A percentile compares a stretch with the other conserved stretches of the same genome.
Conservation (phyloP, 768 basidiomycete species). For the Clathrus columnatus region DNA sequence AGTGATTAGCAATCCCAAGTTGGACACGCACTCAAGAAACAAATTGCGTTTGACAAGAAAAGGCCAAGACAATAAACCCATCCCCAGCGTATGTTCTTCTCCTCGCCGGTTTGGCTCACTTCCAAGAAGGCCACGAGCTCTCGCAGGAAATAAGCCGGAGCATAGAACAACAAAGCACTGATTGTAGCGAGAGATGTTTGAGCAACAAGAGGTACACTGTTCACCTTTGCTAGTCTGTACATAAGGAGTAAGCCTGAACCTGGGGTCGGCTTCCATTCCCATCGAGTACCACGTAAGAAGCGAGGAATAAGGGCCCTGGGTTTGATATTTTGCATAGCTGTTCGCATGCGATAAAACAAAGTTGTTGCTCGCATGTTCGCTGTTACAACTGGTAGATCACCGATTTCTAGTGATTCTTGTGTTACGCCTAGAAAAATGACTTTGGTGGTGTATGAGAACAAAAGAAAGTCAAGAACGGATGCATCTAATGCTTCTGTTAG, state of each 20-base stretch:
- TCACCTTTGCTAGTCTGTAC: conserved; percentile 54
- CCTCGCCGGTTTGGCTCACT: conserved; percentile 43
- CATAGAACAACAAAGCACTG: conserved; percentile 58
- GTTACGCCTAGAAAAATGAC: conserved; percentile 79
- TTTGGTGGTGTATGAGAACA: conserved; percentile 86
- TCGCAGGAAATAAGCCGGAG: conserved; percentile 51
- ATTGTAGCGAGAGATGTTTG: conserved; percentile 45
- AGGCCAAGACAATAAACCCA: conserved; percentile 57
- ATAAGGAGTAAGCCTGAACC: conserved; percentile 59
- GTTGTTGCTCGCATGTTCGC: conserved; percentile 54
- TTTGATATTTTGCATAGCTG: conserved; percentile 40
- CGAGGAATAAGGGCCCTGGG: conserved; percentile 19
- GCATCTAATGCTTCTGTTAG: conserved; percentile 30
- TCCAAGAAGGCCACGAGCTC: conserved; percentile 58
- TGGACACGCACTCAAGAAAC: conserved; percentile 32
- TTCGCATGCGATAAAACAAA: conserved; percentile 60
- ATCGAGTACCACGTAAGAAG: conserved; percentile 12
- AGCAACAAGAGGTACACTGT: conserved; percentile 31
- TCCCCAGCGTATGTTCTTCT: conserved; percentile 50
- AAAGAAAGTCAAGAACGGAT: conserved; percentile 50
- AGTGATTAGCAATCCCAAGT: background rate
- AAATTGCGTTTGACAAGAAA: conserved; percentile 35
- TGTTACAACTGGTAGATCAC: conserved; percentile 78
- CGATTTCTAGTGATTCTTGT: conserved; percentile 69
- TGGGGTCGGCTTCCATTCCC: conserved; percentile 47